phyloP scores from a whole-genome alignment of 2,329 filamentous ascomycete genomes.

The Zasmidium cellare region DNA sequence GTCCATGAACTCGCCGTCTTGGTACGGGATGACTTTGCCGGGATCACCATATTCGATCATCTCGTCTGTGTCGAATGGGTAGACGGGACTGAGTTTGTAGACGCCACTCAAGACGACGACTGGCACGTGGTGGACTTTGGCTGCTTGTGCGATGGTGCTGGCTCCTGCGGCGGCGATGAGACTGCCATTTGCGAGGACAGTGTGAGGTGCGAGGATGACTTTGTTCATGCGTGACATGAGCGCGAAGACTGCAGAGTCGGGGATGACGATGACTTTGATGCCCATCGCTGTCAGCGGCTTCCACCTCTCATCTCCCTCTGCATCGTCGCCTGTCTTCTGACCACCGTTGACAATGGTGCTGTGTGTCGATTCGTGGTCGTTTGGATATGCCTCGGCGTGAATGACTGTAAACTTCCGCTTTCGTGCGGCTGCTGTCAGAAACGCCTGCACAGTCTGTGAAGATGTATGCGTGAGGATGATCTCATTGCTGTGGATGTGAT shows the following conservation, averaged over 20 bases:
- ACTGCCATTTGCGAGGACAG: constrained; percentile 84
- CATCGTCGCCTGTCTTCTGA: constrained; percentile 41
- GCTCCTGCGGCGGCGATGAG: constrained; percentile 84
- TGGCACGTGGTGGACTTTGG: constrained; percentile 76
- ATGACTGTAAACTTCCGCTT: constrained; percentile 93
- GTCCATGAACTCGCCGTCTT: constrained; percentile 76
- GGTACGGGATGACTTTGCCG: constrained; percentile 72
- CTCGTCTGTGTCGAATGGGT: constrained; percentile 77
- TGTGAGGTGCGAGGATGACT: constrained; percentile 85
- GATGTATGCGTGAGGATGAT: constrained; percentile 88
- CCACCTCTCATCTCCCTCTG: constrained; percentile 59
- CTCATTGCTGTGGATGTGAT: constrained; percentile 91
- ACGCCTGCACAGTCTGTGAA: constrained; percentile 82
- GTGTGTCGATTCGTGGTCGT: constrained; percentile 66
- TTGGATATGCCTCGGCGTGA: constrained; percentile 72
- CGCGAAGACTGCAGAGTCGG: constrained; percentile 82
- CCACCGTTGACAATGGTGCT: constrained; percentile 59
- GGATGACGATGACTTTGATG: constrained; percentile 78
- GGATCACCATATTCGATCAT: constrained; percentile 86
- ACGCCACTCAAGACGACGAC: constrained; percentile 89
- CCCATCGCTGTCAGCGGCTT: constrained; percentile 78
- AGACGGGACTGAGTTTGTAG: constrained; percentile 90
- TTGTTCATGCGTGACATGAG: constrained; percentile 96
- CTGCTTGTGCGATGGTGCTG: constrained; percentile 78
- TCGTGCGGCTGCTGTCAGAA: constrained; percentile 80